Evolutionary conservation across 2,329 filamentous ascomycete genomes (phyloP), one percentile per base, ranked within the genome.

Genomic region (Scorias spongiosa): DNA sequence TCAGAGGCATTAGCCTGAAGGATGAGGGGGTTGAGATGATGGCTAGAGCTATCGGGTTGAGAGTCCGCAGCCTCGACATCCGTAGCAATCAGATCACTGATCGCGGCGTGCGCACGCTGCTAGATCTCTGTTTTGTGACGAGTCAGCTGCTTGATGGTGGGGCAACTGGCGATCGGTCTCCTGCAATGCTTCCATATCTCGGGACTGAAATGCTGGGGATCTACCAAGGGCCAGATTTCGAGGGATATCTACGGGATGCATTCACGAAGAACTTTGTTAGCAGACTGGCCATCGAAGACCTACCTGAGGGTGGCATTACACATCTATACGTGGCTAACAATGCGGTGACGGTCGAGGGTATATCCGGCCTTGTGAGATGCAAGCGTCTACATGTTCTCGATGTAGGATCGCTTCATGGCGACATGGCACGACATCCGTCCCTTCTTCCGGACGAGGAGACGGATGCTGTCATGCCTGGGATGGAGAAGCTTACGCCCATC

Each of bases 251-350:
- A 17, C 58, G 71, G 7, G 65, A 63, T 43, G 59, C 67, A 10
- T 63, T 75, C 32, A 71, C 69, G 1, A 62, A 60, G 17, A 64
- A 65, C 1, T 69, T 75, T 37, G 66, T 72, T 12, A 69, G 68
- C 9, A 67, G 69, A 41, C 66, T 75, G 28, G 68, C 71, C 32
- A 68, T 78, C 26, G 74, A 78, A 50, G 68, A 75, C 49, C 61
- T 71, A 1, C 65, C 70, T 17, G 64, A 71, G 51, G 60, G 64
- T 9, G 76, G 76, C 2, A 67, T 78, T 32, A 78, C 75, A 0
- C 75, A 80, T 58, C 59, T 80, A 2, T 76, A 75, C 51, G 66
- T 79, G 11, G 66, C 74, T 2, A 66, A 67, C 7, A 80, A 79
- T 45, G 51, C 61, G 2, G 55, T 79, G 5, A 75, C 72, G 1